Conservation (phyloP, 495 filamentous ascomycete species). For the Tricharina praecox region DNA sequence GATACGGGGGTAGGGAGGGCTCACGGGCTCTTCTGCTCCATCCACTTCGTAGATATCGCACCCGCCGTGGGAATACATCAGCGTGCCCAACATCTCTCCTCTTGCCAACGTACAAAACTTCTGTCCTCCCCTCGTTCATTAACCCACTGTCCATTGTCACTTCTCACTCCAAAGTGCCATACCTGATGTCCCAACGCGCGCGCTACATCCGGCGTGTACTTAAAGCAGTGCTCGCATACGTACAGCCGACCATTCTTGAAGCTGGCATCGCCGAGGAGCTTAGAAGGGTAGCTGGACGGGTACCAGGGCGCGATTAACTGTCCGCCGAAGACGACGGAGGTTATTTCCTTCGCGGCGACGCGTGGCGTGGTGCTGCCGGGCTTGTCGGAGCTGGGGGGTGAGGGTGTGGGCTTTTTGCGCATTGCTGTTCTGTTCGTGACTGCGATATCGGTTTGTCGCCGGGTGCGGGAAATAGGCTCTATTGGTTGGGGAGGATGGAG, state of each 20-base stretch:
- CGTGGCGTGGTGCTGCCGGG: no score
- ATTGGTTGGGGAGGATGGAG: no score
- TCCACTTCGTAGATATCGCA: constrained; percentile 79
- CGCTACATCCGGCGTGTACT: constrained; percentile 57
- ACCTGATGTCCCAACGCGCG: constrained; percentile 12
- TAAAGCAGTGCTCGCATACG: constrained; percentile 86
- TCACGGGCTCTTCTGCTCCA: constrained; percentile 60
- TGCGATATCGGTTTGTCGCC: no score
- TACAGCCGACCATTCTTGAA: constrained; percentile 48
- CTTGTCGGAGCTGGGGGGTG: no score
- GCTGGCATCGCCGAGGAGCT: constrained; percentile 46
- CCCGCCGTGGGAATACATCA: constrained; percentile 37
- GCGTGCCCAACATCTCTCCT: background rate
- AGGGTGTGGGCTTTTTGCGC: no score
- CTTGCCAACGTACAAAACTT: background rate
- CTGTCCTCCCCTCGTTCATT: no score
- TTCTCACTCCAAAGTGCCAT: no score
- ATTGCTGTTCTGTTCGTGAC: no score
- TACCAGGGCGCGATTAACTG: constrained; percentile 63
- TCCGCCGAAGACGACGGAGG: constrained; percentile 60
- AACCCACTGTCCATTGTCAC: no score
- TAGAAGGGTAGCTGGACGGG: constrained; percentile 60
- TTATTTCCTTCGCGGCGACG: no score
- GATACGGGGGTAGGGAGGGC: constrained; percentile 17
- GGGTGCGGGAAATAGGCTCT: no score